phyloP scores from a whole-genome alignment of 2,329 filamentous ascomycete genomes.

The Sporothrix protearum region DNA sequence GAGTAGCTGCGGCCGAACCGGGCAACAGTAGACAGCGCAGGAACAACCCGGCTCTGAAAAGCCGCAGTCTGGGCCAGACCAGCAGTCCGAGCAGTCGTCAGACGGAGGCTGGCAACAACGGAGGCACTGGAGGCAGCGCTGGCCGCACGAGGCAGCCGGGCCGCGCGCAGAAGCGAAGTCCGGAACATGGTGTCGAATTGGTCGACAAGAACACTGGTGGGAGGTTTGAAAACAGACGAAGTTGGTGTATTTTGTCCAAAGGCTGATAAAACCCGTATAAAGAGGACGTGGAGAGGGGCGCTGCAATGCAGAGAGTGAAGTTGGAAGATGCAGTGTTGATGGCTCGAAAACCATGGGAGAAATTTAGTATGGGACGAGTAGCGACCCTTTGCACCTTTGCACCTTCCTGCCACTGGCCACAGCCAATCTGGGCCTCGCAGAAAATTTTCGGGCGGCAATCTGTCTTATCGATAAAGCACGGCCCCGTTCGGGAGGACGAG shows the following conservation, averaged over 20 bases:
- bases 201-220: background rate
- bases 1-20: slow-evolving; percentile 24
- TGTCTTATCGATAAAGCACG: slow-evolving; percentile 23
- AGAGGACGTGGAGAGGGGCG: background rate
- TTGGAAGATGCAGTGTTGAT: background rate
- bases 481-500: background rate
- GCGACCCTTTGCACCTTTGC: background rate
- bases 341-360: background rate
- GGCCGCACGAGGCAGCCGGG: slow-evolving; percentile 24
- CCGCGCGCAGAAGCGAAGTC: slow-evolving; percentile 26
- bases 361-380: background rate
- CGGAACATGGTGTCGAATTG: slow-evolving; percentile 27
- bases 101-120: slow-evolving; percentile 7
- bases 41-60: background rate
- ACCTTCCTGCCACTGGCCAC: background rate
- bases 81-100: slow-evolving; percentile 8
- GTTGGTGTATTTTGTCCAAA: background rate
- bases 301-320: background rate
- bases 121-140: slow-evolving; percentile 15
- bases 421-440: background rate
- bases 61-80: background rate
- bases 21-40: background rate
- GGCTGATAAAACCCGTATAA: background rate
- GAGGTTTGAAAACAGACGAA: background rate
- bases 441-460: slow-evolving; percentile 23